Conservation (phyloP, 805 yeast species). For the Cyberlindnera petersonii region DNA sequence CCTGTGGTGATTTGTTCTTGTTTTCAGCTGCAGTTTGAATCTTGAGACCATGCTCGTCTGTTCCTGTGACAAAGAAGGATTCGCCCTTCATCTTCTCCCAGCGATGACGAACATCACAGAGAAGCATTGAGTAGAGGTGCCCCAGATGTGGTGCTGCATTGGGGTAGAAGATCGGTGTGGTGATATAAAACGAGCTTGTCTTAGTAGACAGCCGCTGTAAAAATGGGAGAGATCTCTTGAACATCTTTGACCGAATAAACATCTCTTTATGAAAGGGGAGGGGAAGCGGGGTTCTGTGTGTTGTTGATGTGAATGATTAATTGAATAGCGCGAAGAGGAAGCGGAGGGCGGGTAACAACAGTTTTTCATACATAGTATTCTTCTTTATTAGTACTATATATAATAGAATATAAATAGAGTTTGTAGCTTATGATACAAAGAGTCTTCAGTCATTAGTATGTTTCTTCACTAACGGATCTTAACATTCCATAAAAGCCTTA, state of each 20-base stretch:
- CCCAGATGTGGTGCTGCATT: constrained; percentile 96
- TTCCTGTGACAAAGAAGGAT: constrained; percentile 76
- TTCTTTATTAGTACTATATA: no score
- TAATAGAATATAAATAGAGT: no score
- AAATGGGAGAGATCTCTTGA: constrained; percentile 9
- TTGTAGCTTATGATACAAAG: neutral
- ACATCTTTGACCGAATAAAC: constrained; percentile 10
- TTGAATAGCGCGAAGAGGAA: no score
- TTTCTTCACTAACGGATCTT: no score
- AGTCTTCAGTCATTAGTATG: no score
- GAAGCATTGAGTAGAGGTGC: constrained; percentile 81
- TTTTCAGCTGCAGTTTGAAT: constrained; percentile 79
- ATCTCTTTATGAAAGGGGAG: neutral
- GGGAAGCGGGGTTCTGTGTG: neutral
- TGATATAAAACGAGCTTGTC: constrained; percentile 41
- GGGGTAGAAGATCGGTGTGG: constrained; percentile 95
- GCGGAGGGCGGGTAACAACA: no score
- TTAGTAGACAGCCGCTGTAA: constrained; percentile 2
- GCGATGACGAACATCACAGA: constrained; percentile 74
- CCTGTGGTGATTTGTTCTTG: constrained; percentile 50
- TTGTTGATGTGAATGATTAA: neutral
- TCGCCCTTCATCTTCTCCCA: constrained; percentile 54
- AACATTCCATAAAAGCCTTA: no score
- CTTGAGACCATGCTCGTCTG: constrained; percentile 95
- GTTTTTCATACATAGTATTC: no score